Conservation (phyloP, 352 stramenopile genomes). For the Thraustochytrium sp. region DNA sequence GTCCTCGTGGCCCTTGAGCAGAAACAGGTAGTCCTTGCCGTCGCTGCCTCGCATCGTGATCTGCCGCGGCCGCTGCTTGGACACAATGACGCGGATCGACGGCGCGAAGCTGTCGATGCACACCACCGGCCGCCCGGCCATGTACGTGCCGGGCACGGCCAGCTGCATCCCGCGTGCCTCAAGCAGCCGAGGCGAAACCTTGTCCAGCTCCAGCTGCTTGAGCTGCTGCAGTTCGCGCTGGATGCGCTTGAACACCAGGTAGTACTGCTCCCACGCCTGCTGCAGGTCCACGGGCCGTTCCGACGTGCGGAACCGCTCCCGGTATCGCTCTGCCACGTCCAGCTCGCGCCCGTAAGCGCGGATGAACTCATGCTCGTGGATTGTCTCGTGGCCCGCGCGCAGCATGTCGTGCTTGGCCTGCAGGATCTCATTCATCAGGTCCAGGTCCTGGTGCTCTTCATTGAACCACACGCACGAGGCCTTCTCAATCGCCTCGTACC, state of each 20-base stretch:
- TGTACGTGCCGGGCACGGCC: slow-evolving; percentile 91
- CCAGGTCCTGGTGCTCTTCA: slow-evolving; percentile 79
- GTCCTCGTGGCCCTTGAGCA: slow-evolving; percentile 99
- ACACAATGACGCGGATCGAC: slow-evolving; percentile 91
- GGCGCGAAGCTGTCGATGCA: slow-evolving; percentile 82
- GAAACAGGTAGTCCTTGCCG: slow-evolving; percentile 95
- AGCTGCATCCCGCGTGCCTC: slow-evolving; percentile 84
- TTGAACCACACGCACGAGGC: slow-evolving; percentile 90
- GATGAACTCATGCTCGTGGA: slow-evolving; percentile 78
- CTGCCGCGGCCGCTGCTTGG: slow-evolving; percentile 94
- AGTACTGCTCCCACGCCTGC: slow-evolving; percentile 96
- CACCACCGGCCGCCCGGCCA: slow-evolving; percentile 66
- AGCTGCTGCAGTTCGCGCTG: slow-evolving; percentile 83
- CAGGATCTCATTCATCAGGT: slow-evolving; percentile 89
- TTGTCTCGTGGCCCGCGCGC: slow-evolving; percentile 68
- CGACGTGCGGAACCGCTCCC: slow-evolving; percentile 14
- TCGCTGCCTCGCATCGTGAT: slow-evolving; percentile 93
- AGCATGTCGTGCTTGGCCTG: slow-evolving; percentile 84
- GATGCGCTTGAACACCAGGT: slow-evolving; percentile 88
- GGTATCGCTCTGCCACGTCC: slow-evolving; percentile 36
- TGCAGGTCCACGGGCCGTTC: slow-evolving; percentile 68
- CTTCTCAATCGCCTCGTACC: slow-evolving; percentile 95
- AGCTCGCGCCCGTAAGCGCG: slow-evolving; percentile 58
- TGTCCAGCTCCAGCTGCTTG: slow-evolving; percentile 89
- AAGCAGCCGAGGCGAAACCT: slow-evolving; percentile 87